Evolutionary conservation across 192 early-diverging fungal genomes (phyloP).

Genomic region (Phycomyces blakesleeanus): DNA sequence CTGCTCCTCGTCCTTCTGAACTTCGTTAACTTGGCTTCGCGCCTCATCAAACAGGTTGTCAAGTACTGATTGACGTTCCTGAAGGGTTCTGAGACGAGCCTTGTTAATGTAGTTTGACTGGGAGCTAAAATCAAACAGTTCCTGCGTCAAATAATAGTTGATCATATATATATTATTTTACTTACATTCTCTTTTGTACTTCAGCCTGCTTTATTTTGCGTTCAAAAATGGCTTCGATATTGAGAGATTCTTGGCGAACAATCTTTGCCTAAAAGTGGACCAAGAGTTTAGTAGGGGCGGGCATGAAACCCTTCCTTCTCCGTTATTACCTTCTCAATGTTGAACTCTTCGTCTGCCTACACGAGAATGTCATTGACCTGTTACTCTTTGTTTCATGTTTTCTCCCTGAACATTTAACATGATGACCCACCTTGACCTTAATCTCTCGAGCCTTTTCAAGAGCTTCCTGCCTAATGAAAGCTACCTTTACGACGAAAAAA

Average conservation of each 20-base stretch:
- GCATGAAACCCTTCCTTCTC: neutral
- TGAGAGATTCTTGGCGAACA: slow-evolving; percentile 94
- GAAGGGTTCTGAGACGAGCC: slow-evolving; percentile 83
- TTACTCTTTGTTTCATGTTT: neutral
- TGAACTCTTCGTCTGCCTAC: slow-evolving; percentile 98
- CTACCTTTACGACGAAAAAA: slow-evolving; percentile 53
- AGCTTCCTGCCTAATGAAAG: slow-evolving; percentile 99
- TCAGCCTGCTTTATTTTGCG: slow-evolving; percentile 98
- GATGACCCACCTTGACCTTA: slow-evolving; percentile 80
- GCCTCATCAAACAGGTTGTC: slow-evolving; percentile 79
- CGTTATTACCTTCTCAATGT: slow-evolving; percentile 86
- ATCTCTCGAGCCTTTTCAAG: slow-evolving; percentile 97
- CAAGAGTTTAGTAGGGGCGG: neutral
- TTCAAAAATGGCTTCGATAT: slow-evolving; percentile 93
- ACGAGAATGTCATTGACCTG: neutral
- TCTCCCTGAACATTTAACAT: neutral
- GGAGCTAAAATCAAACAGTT: slow-evolving; percentile 47
- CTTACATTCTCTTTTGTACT: slow-evolving; percentile 90
- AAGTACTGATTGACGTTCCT: slow-evolving; percentile 84
- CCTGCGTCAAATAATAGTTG: neutral
- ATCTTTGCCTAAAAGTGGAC: slow-evolving; percentile 73
- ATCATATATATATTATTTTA: neutral
- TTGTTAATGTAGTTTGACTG: slow-evolving; percentile 97
- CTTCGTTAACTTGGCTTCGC: slow-evolving; percentile 50
- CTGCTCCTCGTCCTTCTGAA: slow-evolving; percentile 53